phyloP scores from a whole-genome alignment of 2,329 filamentous ascomycete genomes.

The Clonostachys rhizophaga region DNA sequence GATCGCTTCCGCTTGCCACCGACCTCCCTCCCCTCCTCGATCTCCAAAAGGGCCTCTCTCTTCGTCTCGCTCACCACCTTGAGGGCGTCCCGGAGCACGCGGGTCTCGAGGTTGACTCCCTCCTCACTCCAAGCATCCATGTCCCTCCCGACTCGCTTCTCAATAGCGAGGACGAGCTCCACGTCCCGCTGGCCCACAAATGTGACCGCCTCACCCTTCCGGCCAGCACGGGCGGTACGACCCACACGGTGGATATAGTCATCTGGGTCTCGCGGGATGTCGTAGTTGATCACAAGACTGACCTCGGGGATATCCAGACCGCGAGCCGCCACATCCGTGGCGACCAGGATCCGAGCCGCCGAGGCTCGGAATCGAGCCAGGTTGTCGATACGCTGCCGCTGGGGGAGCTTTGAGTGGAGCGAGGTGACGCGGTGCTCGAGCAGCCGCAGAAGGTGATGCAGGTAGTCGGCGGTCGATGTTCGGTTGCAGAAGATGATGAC shows the following conservation, averaged over 20 bases:
- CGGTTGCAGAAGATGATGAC: constrained; percentile 94
- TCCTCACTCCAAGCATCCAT: constrained; percentile 87
- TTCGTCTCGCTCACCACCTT: constrained; percentile 96
- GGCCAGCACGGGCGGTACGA: constrained; percentile 88
- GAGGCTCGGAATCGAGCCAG: constrained; percentile 86
- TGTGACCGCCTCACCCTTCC: constrained; percentile 76
- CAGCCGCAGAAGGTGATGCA: constrained; percentile 82
- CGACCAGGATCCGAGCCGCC: constrained; percentile 84
- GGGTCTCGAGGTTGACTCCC: constrained; percentile 87
- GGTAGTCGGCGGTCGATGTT: constrained; percentile 79
- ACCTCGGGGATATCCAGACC: constrained; percentile 96
- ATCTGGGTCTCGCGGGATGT: constrained; percentile 91
- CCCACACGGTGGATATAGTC: constrained; percentile 97
- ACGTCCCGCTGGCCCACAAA: constrained; percentile 93
- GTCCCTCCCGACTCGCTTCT: constrained; percentile 71
- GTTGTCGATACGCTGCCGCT: constrained; percentile 81
- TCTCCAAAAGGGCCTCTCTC: constrained; percentile 82
- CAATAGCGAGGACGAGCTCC: constrained; percentile 84
- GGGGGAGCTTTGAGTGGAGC: constrained; percentile 81
- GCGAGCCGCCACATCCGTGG: constrained; percentile 90
- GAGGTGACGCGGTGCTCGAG: constrained; percentile 88
- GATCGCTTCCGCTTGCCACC: constrained; percentile 72
- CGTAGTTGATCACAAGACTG: constrained; percentile 87
- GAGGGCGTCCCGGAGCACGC: constrained; percentile 78
- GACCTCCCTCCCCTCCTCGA: constrained; percentile 89